Evolutionary conservation across 305 asterid genomes (phyloP).

Genomic region (Euphrasia arctica): DNA sequence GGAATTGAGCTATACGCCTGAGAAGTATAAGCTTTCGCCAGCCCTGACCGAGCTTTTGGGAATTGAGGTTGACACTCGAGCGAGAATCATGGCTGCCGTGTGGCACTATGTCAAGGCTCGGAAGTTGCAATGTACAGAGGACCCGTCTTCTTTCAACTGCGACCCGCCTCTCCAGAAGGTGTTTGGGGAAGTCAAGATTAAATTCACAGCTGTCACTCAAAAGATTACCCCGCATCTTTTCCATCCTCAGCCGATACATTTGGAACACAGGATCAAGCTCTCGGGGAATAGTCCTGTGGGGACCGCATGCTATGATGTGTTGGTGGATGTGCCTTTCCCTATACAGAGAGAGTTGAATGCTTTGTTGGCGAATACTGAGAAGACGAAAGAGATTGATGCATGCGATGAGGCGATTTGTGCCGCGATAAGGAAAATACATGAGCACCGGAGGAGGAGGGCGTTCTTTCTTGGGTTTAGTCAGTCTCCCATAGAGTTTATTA

Average conservation of each 20-base stretch:
- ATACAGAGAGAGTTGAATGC: conserved; percentile 88
- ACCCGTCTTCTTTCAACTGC: conserved; percentile 82
- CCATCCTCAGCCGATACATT: conserved; percentile 92
- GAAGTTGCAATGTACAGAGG: conserved; percentile 82
- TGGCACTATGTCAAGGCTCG: conserved; percentile 97
- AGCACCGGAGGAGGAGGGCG: conserved; percentile 88
- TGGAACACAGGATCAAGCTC: conserved; percentile 90
- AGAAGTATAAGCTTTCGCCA: conserved; percentile 77
- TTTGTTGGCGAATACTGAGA: conserved; percentile 77
- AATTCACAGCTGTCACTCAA: conserved; percentile 80
- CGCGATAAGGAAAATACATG: conserved; percentile 90
- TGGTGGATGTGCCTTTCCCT: conserved; percentile 89
- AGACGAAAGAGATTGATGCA: conserved; percentile 84
- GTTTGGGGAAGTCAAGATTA: conserved; percentile 69
- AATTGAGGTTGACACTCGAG: conserved; percentile 88
- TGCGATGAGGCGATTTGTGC: conserved; percentile 95
- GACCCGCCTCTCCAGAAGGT: conserved; percentile 86
- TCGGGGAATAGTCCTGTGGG: conserved; percentile 87
- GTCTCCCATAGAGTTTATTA: conserved; percentile 88
- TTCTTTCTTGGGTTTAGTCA: conserved; percentile 98
- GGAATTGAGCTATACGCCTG: conserved; percentile 90
- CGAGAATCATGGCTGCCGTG: conserved; percentile 85
- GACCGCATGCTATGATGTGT: conserved; percentile 88
- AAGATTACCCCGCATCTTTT: conserved; percentile 70
- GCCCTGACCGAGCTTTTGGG: conserved; percentile 83